Evolutionary conservation across 2,329 filamentous ascomycete genomes (phyloP).

Genomic region (Clarireedia homoeocarpa): DNA sequence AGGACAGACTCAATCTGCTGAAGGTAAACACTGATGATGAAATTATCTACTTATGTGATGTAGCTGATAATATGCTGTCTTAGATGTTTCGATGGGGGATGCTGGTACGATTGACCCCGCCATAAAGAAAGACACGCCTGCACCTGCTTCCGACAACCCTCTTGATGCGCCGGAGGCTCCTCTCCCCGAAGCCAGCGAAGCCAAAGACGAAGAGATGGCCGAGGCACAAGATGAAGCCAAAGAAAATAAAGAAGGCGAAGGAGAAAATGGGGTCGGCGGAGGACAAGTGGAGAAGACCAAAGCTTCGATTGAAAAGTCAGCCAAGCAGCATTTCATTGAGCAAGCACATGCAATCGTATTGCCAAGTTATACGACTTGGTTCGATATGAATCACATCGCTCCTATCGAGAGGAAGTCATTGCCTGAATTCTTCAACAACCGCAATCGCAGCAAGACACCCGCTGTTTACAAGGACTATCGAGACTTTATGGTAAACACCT

Average conservation of each 20-base stretch:
- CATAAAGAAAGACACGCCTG: slow-evolving; percentile 52
- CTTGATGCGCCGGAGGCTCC: slow-evolving; percentile 61
- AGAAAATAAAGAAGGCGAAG: slow-evolving; percentile 36
- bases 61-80: slow-evolving; percentile 3
- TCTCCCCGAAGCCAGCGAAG: slow-evolving; percentile 50
- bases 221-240: slow-evolving; percentile 49
- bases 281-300: slow-evolving; percentile 62
- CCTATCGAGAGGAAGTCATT: slow-evolving; percentile 88
- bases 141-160: slow-evolving; percentile 52
- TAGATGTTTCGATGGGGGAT: slow-evolving; percentile 60
- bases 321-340: slow-evolving; percentile 82
- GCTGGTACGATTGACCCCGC: slow-evolving; percentile 35
- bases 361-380: slow-evolving; percentile 97
- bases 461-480: slow-evolving; percentile 98
- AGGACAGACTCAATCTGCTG: slow-evolving; percentile 29
- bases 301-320: slow-evolving; percentile 73
- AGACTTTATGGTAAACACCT: slow-evolving; percentile 99
- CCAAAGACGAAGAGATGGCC: slow-evolving; percentile 76
- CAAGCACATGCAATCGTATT: slow-evolving; percentile 95
- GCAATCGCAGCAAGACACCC: slow-evolving; percentile 96
- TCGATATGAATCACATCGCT: slow-evolving; percentile 93
- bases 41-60: neutral
- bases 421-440: slow-evolving; percentile 96
- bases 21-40: slow-evolving; percentile 36
- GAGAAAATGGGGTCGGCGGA: slow-evolving; percentile 39